Percentiles rank a stretch among this genome's conserved stretches.
Conservation (phyloP, 192 early-diverging fungal species). For the Coemansia sp. region DNA sequence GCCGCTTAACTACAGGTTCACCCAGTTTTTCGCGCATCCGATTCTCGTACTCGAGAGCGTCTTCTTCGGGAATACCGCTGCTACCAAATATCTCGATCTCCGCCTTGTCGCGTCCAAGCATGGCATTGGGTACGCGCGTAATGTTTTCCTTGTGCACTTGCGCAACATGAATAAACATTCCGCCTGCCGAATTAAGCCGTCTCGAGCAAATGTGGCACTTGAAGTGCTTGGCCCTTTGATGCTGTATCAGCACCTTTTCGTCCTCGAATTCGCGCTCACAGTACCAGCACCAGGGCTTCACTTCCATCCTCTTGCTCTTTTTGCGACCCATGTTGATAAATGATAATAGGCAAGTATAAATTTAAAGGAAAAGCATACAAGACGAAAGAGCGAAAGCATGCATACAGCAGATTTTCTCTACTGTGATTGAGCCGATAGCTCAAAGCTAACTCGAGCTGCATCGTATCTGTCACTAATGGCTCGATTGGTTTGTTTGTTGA, state of each 20-base stretch:
- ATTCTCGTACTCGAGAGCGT: slow-evolving; percentile 69
- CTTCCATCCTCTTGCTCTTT: slow-evolving; percentile 72
- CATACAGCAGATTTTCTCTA: background rate
- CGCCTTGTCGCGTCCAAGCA: slow-evolving; percentile 80
- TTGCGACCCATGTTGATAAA: slow-evolving; percentile 36
- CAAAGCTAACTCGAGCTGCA: background rate
- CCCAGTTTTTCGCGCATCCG: slow-evolving; percentile 54
- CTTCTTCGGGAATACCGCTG: slow-evolving; percentile 85
- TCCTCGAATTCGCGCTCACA: slow-evolving; percentile 96
- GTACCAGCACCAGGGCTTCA: slow-evolving; percentile 89
- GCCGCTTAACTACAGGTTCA: slow-evolving; percentile 51
- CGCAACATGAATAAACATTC: slow-evolving; percentile 85
- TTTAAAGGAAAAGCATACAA: background rate
- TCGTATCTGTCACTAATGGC: background rate
- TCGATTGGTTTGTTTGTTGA: background rate
- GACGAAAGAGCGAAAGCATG: background rate
- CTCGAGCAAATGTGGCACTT: slow-evolving; percentile 86
- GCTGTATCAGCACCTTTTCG: slow-evolving; percentile 89
- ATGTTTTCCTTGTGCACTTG: slow-evolving; percentile 95
- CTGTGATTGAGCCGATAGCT: background rate
- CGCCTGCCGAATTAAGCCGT: slow-evolving; percentile 85
- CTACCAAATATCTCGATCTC: slow-evolving; percentile 96
- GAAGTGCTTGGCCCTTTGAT: slow-evolving; percentile 95
- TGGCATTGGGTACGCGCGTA: slow-evolving; percentile 75
- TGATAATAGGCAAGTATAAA: slow-evolving; percentile 9